A percentile compares a stretch with the other conserved stretches of the same genome.
Conservation (phyloP, 1,284 basidiomycete genomes). For the Naganishia cerealis region DNA sequence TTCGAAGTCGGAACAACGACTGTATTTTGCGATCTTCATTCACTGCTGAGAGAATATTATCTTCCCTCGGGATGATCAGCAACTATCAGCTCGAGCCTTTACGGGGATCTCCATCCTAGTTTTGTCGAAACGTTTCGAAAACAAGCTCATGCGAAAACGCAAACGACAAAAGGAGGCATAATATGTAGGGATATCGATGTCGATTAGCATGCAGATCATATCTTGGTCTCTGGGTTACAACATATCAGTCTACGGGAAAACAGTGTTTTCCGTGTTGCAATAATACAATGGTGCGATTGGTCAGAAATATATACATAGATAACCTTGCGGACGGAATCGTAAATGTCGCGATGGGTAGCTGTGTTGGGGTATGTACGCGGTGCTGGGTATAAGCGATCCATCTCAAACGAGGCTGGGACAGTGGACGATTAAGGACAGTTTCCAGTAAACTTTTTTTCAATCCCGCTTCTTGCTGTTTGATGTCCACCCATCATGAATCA, state of each 20-base stretch:
- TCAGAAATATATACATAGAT: background rate
- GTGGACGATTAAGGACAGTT: background rate
- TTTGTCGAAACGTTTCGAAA: too few relatives aligned
- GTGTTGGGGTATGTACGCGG: background rate
- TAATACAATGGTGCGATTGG: background rate
- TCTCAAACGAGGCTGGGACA: background rate
- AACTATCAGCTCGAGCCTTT: too few relatives aligned
- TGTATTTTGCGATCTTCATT: too few relatives aligned
- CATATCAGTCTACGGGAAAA: background rate
- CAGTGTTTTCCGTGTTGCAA: background rate
- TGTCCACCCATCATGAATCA: background rate
- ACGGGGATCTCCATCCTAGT: too few relatives aligned
- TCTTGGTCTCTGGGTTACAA: background rate
- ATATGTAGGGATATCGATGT: background rate
- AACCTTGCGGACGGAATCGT: background rate
- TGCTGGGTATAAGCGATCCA: background rate
- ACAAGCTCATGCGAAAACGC: too few relatives aligned
- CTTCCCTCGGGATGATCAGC: too few relatives aligned
- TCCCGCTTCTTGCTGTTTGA: background rate
- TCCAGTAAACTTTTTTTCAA: background rate
- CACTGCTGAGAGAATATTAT: too few relatives aligned
- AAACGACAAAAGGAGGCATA: too few relatives aligned
- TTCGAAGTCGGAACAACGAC: too few relatives aligned
- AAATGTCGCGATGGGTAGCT: background rate
- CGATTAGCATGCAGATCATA: background rate